Base-by-base conservation (phyloP, 164 flowering plant genomes). In the Vitis cinerea region DNA sequence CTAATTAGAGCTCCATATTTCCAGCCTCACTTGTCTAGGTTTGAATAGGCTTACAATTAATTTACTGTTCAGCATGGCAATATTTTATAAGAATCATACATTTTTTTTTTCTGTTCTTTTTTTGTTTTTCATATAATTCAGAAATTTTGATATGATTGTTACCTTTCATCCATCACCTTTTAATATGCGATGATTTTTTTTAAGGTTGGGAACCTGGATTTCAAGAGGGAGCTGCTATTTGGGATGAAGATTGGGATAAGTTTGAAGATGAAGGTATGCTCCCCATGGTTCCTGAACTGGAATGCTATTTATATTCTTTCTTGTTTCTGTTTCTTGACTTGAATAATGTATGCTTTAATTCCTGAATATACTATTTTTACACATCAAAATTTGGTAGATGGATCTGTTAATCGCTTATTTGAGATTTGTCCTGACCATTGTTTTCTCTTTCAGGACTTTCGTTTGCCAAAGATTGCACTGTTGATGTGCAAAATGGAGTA, bases 191-290 rank as follows among this genome's bases (percentile, higher is more conserved):
- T 65, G 64, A 53, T 63, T 61, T 59, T 64, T 56, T 59, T 55
- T 13, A 55, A 87, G 91, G 87, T 68, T 88, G 86, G 92, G 80
- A 82, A 67, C 83, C 92, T 80, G 99, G 98, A 58, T 81, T 91
- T 72, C 93, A 83, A 78, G 94, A 83, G 77, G 88, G 85, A 30
- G 96, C 94, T 60, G 91, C 97, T 78, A 86, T 84, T 71, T 95
- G 98, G 99, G 93, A 95, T 84, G 98, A 93, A 81, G 94, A 88
- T 37, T 95, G 99, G 99, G 99, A 95, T 78, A 89, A 93, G 69
- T 95, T 95, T 81, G 98, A 93, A 76, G 94, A 89, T 81, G 90
- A 86, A 86, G 94, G 94, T 85, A 72, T 66, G 72, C 11, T 10
- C n/a, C 19, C 31, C 49, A 53, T 57, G 13, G 44, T 54, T 70